A percentile compares a stretch with the other conserved stretches of the same genome.
phyloP scores from a whole-genome alignment of 768 basidiomycete species.

The Lactarius psammicola region DNA sequence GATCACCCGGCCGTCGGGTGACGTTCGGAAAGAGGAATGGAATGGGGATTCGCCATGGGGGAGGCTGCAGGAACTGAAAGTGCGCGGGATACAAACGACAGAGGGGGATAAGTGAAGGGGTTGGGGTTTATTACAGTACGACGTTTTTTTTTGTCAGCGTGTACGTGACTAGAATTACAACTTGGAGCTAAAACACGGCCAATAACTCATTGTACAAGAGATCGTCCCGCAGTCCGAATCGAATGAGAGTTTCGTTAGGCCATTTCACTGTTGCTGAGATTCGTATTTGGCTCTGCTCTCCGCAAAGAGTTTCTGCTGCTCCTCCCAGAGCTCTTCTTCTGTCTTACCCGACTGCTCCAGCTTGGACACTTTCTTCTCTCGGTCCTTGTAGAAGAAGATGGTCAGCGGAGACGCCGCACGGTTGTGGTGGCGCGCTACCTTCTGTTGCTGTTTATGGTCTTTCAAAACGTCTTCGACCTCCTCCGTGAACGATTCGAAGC shows the following conservation, averaged over 20 bases:
- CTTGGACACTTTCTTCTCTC: slow-evolving; percentile 90
- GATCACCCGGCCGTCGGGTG: slow-evolving; percentile 36
- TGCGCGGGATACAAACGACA: slow-evolving; percentile 39
- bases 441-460: slow-evolving; percentile 95
- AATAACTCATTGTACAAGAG: slow-evolving; percentile 23
- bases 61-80: slow-evolving; percentile 54
- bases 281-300: slow-evolving; percentile 80
- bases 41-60: slow-evolving; percentile 64
- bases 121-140: slow-evolving; percentile 29
- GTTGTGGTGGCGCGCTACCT: slow-evolving; percentile 49
- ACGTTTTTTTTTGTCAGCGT: slow-evolving; percentile 11
- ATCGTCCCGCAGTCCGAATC: slow-evolving; percentile 14
- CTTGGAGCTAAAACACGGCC: slow-evolving; percentile 13
- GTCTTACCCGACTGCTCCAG: slow-evolving; percentile 85
- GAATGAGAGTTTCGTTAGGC: slow-evolving; percentile 10
- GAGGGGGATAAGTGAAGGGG: slow-evolving; percentile 35
- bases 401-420: slow-evolving; percentile 6
- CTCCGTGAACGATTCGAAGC: slow-evolving; percentile 85
- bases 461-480: slow-evolving; percentile 93
- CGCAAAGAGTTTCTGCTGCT: slow-evolving; percentile 93
- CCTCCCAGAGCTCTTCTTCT: slow-evolving; percentile 81
- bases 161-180: slow-evolving; percentile 25
- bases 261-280: slow-evolving; percentile 40
- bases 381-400: slow-evolving; percentile 51
- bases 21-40: slow-evolving; percentile 47